A percentile compares a stretch with the other conserved stretches of the same genome.
These are phyloP conservation scores for Pichia sp. DNA, from an alignment of 1,139 yeast species.

Conservation along the genomic window DNA sequence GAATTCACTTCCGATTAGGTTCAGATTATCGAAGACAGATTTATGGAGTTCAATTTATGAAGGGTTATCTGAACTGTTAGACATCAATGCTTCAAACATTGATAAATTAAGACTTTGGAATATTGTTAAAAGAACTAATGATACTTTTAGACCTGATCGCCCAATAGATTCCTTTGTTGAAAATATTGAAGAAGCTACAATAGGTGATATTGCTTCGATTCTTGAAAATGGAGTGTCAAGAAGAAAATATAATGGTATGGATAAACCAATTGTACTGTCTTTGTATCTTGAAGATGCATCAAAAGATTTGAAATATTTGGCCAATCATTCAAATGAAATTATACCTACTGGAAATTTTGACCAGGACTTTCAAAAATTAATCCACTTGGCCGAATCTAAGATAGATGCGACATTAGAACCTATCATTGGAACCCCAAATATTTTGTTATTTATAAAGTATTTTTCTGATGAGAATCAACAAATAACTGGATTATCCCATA, in stretches of 20 bases:
- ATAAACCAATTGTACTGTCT: slow-evolving; percentile 17
- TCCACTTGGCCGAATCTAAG: too few species aligned
- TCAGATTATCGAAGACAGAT: slow-evolving; percentile 55
- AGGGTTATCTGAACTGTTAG: slow-evolving; percentile 42
- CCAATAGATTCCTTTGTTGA: slow-evolving; percentile 36
- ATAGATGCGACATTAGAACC: slow-evolving; percentile 19
- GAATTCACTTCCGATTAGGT: slow-evolving; percentile 43
- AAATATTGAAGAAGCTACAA: slow-evolving; percentile 26
- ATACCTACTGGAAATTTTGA: slow-evolving; percentile 5
- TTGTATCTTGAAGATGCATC: slow-evolving; percentile 25
- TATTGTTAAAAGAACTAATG: slow-evolving; percentile 65
- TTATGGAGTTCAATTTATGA: slow-evolving; percentile 37
- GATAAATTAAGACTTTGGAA: slow-evolving; percentile 54
- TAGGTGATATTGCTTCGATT: slow-evolving; percentile 23
- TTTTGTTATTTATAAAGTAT: slow-evolving; percentile 58
- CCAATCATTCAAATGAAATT: slow-evolving; percentile 3
- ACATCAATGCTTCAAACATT: slow-evolving; percentile 28
- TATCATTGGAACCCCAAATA: slow-evolving; percentile 30
- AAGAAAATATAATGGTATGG: slow-evolving; percentile 13
- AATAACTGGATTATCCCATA: slow-evolving; percentile 58
- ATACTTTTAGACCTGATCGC: slow-evolving; percentile 60
- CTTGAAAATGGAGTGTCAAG: slow-evolving; percentile 16
- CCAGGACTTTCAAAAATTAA: too few species aligned
- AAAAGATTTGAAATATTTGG: slow-evolving; percentile 15
- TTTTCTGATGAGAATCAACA: slow-evolving; percentile 56